Base-by-base conservation (phyloP, 2,329 filamentous ascomycete genomes). In the Epichloe amarillans region DNA sequence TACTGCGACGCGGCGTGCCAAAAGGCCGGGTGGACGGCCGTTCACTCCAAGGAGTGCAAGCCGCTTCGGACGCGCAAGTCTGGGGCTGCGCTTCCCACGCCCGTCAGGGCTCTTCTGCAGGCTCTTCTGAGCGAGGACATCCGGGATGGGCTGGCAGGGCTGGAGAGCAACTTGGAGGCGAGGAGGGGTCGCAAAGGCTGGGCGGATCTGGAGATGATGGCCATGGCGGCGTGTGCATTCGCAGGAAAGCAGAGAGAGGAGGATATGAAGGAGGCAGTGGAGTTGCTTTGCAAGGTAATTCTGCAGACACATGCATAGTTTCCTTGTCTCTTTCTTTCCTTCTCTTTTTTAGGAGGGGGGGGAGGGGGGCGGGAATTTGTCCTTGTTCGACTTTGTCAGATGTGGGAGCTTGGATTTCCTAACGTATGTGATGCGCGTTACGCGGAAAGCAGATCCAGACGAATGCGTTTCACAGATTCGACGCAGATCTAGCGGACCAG, bases 1-100 rank as follows among this genome's bases (percentile, higher is more conserved):
- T 83, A 83, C 68, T 83, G 80, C 65, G 67, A 68, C 47, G 51
- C 65, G 7, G 55, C 60, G 5, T 83, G 80, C 63, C 80, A 83
- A 64, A 65, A 66, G 23, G 65, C 69, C 2, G 72, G 76, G 59
- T 83, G 80, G 79, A 62, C 62, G 7, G 60, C 62, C 2, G 66
- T 70, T 40, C 80, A 83, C 64, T 69, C 71, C 57, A 64, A 63
- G 44, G 80, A 83, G 65, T 83, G 80, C 66, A 69, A 66, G 46
- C 67, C 73, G 19, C 65, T 72, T 19, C 61, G 60, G 44, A 60
- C 61, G 43, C 59, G 64, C 6, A 57, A 49, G 11, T 35, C 26
- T 50, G 61, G 54, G 55, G 57, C 53, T 44, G 54, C 57, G 56
- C 50, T 80, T 51, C 80, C 79, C 1, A 80, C 79, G 1, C 71